Base-by-base conservation (phyloP, 1,284 basidiomycete genomes). In the Fistulina hepatica region DNA sequence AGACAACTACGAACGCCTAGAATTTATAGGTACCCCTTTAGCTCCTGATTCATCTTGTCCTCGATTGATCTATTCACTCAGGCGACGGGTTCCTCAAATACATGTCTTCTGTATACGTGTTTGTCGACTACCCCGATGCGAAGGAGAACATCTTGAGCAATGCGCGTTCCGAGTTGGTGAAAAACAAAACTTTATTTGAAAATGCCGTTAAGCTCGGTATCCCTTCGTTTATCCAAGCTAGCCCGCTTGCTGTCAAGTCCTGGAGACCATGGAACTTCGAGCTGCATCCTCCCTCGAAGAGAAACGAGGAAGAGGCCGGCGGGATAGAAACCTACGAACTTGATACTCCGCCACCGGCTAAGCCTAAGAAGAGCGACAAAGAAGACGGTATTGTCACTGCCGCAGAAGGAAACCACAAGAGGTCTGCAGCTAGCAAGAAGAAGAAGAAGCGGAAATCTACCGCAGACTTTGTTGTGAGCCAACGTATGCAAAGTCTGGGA, bases 21-120 rank as follows among this genome's bases (percentile, higher is more conserved):
- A 90, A 53, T 63, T 88, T 36, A 66, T 89, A 21, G 85, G 84
- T 83, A 52, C 44, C 54, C 40, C n/a, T 21, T 31, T 37, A 26
- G 23, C 12, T 17, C 9, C 36, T 16, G n/a, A 13, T 40, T 21
- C 10, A 39, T 41, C 31, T 38, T 36, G 37, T 23, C 26, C 38
- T 21, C 40, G 38, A 27, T 45, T 47, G 43, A 45, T 42, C 39
- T 34, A 33, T 39, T 27, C 34, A 37, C 25, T 1, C 45, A 86
- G 83, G 84, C 15, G 84, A 90, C 57, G 72, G 81, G 19, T 82
- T 83, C 54, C 60, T 90, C 39, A 90, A 90, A 57, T 80, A 79
- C 50, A 54, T 88, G 28, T 67, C 76, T 7, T 81, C 83, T 10
- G 62, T 76, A 39, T 81, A 83, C 52, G 67, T 81, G 23, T 86